Evolutionary conservation across 768 basidiomycete species (phyloP).

Genomic region (Xerocomellus intermedius): DNA sequence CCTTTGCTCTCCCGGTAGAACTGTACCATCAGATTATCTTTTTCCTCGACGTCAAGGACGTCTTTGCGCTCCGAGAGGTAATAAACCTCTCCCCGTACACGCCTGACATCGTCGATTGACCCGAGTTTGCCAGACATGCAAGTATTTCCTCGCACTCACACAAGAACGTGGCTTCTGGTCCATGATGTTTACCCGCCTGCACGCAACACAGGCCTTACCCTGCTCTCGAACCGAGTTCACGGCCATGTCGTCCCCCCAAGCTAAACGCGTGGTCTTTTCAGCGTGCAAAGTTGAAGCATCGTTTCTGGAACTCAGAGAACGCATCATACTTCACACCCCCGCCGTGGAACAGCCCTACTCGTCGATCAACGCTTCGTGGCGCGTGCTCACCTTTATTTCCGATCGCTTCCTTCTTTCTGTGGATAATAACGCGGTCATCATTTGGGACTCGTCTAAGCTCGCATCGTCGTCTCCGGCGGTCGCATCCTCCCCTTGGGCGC

Average conservation of each 20-base stretch:
- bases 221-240: constrained; percentile 12
- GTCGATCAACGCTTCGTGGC: constrained; percentile 2
- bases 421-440: not conserved
- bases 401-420: constrained; percentile 23
- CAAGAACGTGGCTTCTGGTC: constrained; percentile 19
- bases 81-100: not conserved
- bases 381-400: constrained; percentile 17
- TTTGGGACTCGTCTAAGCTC: constrained; percentile 17
- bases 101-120: not conserved
- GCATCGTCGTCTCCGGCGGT: not conserved
- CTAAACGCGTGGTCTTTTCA: constrained; percentile 13
- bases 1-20: constrained; percentile 17
- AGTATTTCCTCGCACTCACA: constrained; percentile 15
- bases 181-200: constrained; percentile 11
- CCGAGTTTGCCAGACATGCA: constrained; percentile 24
- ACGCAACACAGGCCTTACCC: constrained; percentile 13
- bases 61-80: constrained; percentile 21
- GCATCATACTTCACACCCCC: not conserved
- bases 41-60: constrained; percentile 13
- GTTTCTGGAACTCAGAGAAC: constrained; percentile 17
- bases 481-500: constrained; percentile 9
- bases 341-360: not conserved
- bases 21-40: constrained; percentile 12
- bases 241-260: constrained; percentile 6
- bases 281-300: constrained; percentile 15